Conservation (phyloP, 306 rosid species). For the Pterocarpus macrocarpus region DNA sequence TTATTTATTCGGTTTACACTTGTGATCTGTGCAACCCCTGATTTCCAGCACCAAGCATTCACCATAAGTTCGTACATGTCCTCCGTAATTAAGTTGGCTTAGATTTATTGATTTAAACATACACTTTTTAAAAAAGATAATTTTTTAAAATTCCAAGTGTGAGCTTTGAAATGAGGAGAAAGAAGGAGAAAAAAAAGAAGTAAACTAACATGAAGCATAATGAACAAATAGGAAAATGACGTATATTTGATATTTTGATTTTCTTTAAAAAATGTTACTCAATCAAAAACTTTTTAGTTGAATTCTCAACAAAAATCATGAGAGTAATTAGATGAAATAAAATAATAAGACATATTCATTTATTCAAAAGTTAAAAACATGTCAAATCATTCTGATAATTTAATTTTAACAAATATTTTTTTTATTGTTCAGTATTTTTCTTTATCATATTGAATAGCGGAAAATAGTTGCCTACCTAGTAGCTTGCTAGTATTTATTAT, state of each 20-base stretch:
- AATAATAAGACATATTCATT: no score
- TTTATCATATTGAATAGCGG: conserved; percentile 21
- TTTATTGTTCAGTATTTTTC: no score
- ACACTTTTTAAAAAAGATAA: no score
- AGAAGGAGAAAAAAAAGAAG: not conserved
- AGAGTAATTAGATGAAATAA: no score
- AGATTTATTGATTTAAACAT: not conserved
- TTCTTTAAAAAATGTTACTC: no score
- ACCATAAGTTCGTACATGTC: conserved; percentile 42
- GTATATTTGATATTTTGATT: conserved; percentile 11
- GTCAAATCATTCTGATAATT: not conserved
- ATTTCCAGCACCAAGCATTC: conserved; percentile 45
- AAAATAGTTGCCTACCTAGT: conserved; percentile 37
- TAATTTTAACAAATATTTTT: no score
- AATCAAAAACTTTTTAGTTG: no score
- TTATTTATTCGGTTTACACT: conserved; percentile 47
- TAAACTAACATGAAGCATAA: not conserved
- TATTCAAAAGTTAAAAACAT: no score
- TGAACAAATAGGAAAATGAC: conserved; percentile 39
- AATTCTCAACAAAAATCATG: no score
- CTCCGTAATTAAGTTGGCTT: conserved; percentile 22
- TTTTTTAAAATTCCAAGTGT: no score
- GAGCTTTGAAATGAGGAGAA: not conserved
- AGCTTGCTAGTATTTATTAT: conserved; percentile 42
- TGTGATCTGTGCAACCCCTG: conserved; percentile 50